Percentiles rank a stretch among this genome's conserved stretches.
phyloP scores from a whole-genome alignment of 305 asterid species.

The Rubia tinctorum region DNA sequence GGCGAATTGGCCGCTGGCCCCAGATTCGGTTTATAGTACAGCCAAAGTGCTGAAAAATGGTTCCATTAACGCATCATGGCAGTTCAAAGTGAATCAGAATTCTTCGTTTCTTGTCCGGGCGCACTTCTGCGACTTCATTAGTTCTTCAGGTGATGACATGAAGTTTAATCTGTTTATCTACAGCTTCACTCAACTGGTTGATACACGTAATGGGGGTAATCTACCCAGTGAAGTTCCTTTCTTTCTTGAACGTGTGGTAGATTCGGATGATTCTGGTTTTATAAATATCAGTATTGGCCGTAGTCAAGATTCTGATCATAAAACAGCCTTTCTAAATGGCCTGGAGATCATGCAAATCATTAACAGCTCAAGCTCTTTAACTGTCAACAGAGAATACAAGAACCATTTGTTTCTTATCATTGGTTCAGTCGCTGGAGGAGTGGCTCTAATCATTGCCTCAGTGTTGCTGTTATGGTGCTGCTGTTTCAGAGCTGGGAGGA shows the following conservation, averaged over 20 bases:
- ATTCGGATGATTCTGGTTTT: conserved; percentile 47
- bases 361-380: neutral
- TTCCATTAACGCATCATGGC: conserved; percentile 28
- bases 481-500: conserved; percentile 29
- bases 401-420: too few relatives aligned
- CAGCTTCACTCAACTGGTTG: neutral
- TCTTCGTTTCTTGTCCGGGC: conserved; percentile 31
- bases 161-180: conserved; percentile 34
- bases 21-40: conserved; percentile 38
- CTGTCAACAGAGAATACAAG: neutral
- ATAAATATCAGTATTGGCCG: conserved; percentile 31
- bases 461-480: too few relatives aligned
- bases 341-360: conserved; percentile 58
- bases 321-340: conserved; percentile 46
- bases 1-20: conserved; percentile 30
- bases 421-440: conserved; percentile 36
- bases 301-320: neutral
- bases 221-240: conserved; percentile 24
- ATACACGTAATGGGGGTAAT: neutral
- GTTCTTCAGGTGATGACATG: rapidly evolving
- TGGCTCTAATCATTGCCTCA: conserved; percentile 38
- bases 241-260: conserved; percentile 31
- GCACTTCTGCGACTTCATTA: conserved; percentile 53
- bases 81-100: conserved; percentile 27
- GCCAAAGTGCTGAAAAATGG: conserved; percentile 32